Percentiles rank a stretch among this genome's conserved stretches.
These are phyloP conservation scores for Esteya vermicola DNA, from an alignment of 2,329 filamentous ascomycete species.

Conservation along the genomic window DNA sequence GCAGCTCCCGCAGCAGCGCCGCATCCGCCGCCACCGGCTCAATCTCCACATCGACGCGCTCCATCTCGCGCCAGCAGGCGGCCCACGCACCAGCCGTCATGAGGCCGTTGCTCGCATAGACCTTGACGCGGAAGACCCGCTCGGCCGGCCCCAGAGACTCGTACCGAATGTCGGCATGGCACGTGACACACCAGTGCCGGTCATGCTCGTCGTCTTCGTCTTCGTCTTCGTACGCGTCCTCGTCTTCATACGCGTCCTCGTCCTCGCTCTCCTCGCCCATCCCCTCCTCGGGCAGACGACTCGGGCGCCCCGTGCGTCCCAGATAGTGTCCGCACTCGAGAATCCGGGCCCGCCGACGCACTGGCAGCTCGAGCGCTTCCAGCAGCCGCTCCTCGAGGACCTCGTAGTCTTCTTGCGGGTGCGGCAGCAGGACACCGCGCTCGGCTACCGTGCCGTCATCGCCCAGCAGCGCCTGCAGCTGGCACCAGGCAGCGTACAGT, in stretches of 20 bases:
- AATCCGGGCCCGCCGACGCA: conserved; percentile 49
- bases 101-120: conserved; percentile 88
- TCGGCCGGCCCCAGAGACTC: conserved; percentile 37
- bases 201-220: conserved; percentile 28
- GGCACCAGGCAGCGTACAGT: conserved; percentile 50
- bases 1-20: conserved; percentile 41
- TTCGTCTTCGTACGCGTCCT: conserved; percentile 30
- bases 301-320: no score
- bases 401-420: conserved; percentile 70
- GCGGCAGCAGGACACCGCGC: conserved; percentile 60
- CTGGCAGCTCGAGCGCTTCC: conserved; percentile 58
- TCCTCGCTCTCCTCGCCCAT: conserved; percentile 29
- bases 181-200: conserved; percentile 43
- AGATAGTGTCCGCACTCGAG: conserved; percentile 67
- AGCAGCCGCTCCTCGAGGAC: conserved; percentile 63
- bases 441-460: conserved; percentile 61
- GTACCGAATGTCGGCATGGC: conserved; percentile 38
- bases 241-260: conserved; percentile 27
- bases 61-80: conserved; percentile 95
- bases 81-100: conserved; percentile 88
- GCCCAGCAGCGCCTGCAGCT: conserved; percentile 47
- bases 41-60: conserved; percentile 90
- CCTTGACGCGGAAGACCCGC: conserved; percentile 62
- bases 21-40: conserved; percentile 52
- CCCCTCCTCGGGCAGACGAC: no score